phyloP scores from a whole-genome alignment of 1,284 basidiomycete species.

The Fereydounia khargensis region DNA sequence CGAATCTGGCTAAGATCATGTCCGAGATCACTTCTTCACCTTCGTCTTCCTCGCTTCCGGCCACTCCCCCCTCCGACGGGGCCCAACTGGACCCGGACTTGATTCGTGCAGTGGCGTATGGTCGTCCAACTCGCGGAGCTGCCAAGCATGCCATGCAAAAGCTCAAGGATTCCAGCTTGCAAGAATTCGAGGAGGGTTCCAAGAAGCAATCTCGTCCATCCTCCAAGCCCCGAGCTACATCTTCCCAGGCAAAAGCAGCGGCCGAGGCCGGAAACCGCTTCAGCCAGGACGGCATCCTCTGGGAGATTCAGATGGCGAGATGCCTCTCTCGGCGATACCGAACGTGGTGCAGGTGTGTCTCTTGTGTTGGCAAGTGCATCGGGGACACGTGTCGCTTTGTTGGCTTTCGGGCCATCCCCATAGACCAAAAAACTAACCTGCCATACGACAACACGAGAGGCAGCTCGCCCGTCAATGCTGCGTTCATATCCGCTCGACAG shows the following conservation, averaged over 20 bases:
- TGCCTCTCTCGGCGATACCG: slow-evolving; percentile 6
- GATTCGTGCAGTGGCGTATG: too few relatives aligned
- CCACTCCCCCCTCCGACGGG: too few relatives aligned
- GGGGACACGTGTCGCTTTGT: slow-evolving; percentile 31
- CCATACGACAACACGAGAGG: too few relatives aligned
- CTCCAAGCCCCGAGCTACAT: slow-evolving; percentile 25
- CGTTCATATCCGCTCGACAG: slow-evolving; percentile 13
- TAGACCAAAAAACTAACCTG: too few relatives aligned
- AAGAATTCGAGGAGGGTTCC: too few relatives aligned
- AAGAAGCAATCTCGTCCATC: slow-evolving; percentile 27
- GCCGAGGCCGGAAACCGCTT: not conserved
- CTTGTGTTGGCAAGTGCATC: slow-evolving; percentile 10
- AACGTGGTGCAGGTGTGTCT: slow-evolving; percentile 15
- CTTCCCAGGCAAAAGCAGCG: not conserved
- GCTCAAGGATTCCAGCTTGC: too few relatives aligned
- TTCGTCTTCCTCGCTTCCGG: too few relatives aligned
- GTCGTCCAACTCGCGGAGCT: too few relatives aligned
- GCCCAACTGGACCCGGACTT: too few relatives aligned
- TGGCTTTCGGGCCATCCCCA: slow-evolving; percentile 14
- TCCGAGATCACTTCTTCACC: too few relatives aligned
- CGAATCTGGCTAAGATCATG: too few relatives aligned
- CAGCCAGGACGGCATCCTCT: not conserved
- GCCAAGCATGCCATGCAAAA: too few relatives aligned
- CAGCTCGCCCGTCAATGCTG: not conserved
- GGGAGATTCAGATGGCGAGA: slow-evolving; percentile 10